Evolutionary conservation across 1,139 yeast genomes (phyloP), one percentile per base, ranked within the genome.

Genomic region (Magnusiomyces fungicola): DNA sequence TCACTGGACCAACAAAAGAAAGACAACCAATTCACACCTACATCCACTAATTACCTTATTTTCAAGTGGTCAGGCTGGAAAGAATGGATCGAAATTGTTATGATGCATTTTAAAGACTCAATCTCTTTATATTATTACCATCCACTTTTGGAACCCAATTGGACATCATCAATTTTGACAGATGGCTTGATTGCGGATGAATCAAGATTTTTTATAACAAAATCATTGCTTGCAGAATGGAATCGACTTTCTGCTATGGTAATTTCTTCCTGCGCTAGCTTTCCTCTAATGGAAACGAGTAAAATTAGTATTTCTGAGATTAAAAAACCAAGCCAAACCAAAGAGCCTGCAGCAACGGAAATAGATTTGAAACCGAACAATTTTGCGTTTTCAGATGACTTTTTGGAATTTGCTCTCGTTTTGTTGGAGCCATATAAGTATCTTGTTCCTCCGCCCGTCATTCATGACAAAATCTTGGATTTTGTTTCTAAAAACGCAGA

Each of bases 11-110:
- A n/a, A n/a, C n/a, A n/a, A n/a, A n/a, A n/a, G n/a, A n/a, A n/a
- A n/a, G n/a, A n/a, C n/a, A n/a, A n/a, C n/a, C n/a, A 12, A 5
- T 32, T 32, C 10, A 32, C 36, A 4, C 5, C 18, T 32, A 5
- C 10, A 9, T 32, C 36, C 3, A 23, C 41, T 14, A 37, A 37
- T 23, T 37, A 3, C 16, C 14, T 39, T 3, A 24, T 39, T 39
- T 39, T 39, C 18, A 39, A n/a, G 16, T 39, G 43, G 43, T 7
- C 29, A 21, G 12, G 30, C 12, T 39, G 43, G 43, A 24, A 39
- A 16, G 16, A 14, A 3, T 39, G 43, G 43, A 14, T 39, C 6
- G 18, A n/a, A 9, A 18, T 39, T 22, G 14, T 39, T 2, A 14
- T 24, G 32, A 14, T 12, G 6, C 23, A 24, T 10, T 24, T 39